Percentiles rank a stretch among this genome's conserved stretches.
phyloP scores from a whole-genome alignment of 148 eudicot species.

The Pouteria glomerata region DNA sequence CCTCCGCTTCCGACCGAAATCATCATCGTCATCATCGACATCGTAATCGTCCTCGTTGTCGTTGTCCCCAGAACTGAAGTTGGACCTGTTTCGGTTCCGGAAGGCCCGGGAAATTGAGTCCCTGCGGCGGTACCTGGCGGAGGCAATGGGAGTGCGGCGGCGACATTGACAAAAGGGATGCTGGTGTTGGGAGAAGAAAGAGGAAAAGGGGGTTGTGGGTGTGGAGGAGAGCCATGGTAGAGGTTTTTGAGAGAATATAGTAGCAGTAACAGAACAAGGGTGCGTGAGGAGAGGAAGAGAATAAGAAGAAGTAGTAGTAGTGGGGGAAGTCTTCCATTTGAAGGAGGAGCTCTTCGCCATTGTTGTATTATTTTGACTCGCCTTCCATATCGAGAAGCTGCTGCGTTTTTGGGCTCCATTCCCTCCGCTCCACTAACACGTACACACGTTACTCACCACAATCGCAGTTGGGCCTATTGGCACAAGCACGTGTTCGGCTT shows the following conservation, averaged over 20 bases:
- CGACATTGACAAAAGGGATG: not conserved
- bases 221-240: not conserved
- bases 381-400: no score
- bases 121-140: slow-evolving; percentile 19
- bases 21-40: slow-evolving; percentile 13
- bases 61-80: not conserved
- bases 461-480: no score
- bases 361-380: no score
- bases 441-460: no score
- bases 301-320: no score
- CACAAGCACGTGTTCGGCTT: no score
- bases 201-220: not conserved
- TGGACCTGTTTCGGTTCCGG: slow-evolving; percentile 8
- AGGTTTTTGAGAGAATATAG: not conserved
- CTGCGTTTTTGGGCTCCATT: no score
- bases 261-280: not conserved
- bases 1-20: slow-evolving; percentile 9
- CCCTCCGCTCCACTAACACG: no score
- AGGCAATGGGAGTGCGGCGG: not conserved
- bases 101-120: slow-evolving; percentile 30
- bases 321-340: no score
- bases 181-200: not conserved
- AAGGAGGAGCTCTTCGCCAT: no score
- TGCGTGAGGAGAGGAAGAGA: not conserved
- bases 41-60: slow-evolving; percentile 19